Conservation (phyloP, 2,329 filamentous ascomycete species). For the Colletotrichum zoysiae region DNA sequence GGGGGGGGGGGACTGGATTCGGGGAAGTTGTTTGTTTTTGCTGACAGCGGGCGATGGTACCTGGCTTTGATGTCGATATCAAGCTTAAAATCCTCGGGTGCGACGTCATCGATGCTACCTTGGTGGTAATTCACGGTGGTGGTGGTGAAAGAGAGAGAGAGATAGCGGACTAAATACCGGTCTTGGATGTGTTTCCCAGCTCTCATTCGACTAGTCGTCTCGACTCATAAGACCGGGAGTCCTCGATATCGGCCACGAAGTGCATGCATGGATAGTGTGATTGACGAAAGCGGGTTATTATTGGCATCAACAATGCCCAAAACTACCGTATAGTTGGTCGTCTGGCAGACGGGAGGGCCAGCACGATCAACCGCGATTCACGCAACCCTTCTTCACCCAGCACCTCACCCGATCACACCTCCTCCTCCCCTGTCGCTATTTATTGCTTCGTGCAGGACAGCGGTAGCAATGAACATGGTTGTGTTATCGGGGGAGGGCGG, state of each 20-base stretch:
- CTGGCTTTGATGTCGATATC: conserved; percentile 9
- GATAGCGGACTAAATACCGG: not conserved
- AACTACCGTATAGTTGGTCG: not conserved
- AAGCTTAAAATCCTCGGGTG: not conserved
- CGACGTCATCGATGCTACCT: not conserved
- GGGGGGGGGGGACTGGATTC: not conserved
- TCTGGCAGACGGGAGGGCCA: conserved; percentile 24
- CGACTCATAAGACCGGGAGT: too few species aligned
- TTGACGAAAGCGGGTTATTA: not conserved
- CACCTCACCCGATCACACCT: not conserved
- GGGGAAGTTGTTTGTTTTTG: not conserved
- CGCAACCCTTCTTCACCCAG: not conserved
- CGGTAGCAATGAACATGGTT: not conserved
- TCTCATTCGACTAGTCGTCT: not conserved
- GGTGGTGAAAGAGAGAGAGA: not conserved
- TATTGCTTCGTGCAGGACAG: not conserved
- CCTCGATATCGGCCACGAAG: not conserved
- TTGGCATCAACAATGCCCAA: not conserved
- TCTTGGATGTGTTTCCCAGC: not conserved
- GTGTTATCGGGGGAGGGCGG: not conserved
- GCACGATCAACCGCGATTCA: not conserved
- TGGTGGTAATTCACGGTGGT: not conserved
- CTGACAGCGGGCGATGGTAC: conserved; percentile 23
- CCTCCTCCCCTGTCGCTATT: not conserved
- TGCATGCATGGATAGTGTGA: too few species aligned